phyloP scores from a whole-genome alignment of 495 filamentous ascomycete species.

The Neurospora pannonica region DNA sequence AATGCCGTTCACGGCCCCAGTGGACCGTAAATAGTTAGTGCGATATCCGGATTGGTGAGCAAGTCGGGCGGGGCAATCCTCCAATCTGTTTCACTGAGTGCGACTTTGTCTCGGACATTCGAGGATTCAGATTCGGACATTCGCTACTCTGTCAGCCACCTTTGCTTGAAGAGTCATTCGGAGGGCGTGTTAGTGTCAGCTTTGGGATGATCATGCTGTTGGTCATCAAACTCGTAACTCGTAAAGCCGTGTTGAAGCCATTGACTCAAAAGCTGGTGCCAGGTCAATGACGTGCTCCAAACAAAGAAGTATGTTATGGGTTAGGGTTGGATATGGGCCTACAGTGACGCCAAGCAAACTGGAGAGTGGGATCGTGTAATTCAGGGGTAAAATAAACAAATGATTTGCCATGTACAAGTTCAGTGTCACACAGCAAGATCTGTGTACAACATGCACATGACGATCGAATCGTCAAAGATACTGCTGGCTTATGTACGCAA shows the following conservation, averaged over 20 bases:
- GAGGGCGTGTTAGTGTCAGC: not conserved
- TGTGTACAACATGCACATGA: not conserved
- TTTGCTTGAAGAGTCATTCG: not conserved
- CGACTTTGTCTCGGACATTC: not conserved
- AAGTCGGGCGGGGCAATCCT: not conserved
- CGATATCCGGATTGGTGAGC: not conserved
- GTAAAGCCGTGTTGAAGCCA: not conserved
- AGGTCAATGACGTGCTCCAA: not conserved
- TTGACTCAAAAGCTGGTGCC: not conserved
- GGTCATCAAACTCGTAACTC: not conserved
- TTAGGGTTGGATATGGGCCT: not conserved
- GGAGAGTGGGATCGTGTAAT: not conserved
- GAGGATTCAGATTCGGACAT: not conserved
- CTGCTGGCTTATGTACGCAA: not conserved
- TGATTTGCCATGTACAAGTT: not conserved
- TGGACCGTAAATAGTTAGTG: not conserved
- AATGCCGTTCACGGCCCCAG: not conserved
- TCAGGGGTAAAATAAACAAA: constrained; percentile 1
- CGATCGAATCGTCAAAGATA: not conserved
- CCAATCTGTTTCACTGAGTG: not conserved
- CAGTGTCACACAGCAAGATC: not conserved
- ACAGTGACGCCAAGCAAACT: not conserved
- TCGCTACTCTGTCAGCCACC: not conserved
- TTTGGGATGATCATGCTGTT: not conserved
- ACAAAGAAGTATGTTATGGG: not conserved